phyloP scores from a whole-genome alignment of 805 yeast species.

The Starmera pachycereana region DNA sequence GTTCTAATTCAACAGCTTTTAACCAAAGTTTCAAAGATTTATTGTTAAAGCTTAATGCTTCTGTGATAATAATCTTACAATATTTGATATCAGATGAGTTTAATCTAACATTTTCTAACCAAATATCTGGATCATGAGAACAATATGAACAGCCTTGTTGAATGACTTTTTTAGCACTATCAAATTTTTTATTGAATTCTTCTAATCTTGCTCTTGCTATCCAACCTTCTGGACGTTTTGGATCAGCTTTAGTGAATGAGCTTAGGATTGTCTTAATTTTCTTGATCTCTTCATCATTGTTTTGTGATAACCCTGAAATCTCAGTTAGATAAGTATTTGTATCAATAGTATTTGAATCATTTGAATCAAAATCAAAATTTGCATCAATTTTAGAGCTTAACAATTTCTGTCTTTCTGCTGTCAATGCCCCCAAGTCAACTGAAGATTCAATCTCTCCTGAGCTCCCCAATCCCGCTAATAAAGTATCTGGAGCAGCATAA shows the following conservation, averaged over 20 bases:
- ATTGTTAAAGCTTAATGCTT: slow-evolving; percentile 51
- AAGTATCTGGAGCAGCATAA: slow-evolving; percentile 76
- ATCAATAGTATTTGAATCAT: slow-evolving; percentile 6
- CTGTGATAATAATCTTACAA: slow-evolving; percentile 50
- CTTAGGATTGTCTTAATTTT: slow-evolving; percentile 50
- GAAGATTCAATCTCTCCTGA: slow-evolving; percentile 22
- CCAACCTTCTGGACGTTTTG: slow-evolving; percentile 71
- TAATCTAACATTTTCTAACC: slow-evolving; percentile 73
- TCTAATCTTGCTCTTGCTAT: slow-evolving; percentile 79
- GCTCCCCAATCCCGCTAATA: slow-evolving; percentile 31
- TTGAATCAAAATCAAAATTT: slow-evolving; percentile 10
- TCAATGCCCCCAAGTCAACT: slow-evolving; percentile 38
- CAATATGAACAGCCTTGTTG: slow-evolving; percentile 66
- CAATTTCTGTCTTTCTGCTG: slow-evolving; percentile 54
- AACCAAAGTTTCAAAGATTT: slow-evolving; percentile 61
- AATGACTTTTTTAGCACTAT: slow-evolving; percentile 49
- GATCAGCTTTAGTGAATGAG: slow-evolving; percentile 65
- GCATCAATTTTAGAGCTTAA: slow-evolving; percentile 44
- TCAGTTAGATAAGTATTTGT: slow-evolving; percentile 28
- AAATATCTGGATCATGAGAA: slow-evolving; percentile 58
- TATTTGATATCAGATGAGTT: slow-evolving; percentile 33
- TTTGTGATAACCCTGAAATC: slow-evolving; percentile 13
- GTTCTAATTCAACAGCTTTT: slow-evolving; percentile 58
- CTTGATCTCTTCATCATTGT: slow-evolving; percentile 40
- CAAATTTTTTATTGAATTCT: slow-evolving; percentile 44